Evolutionary conservation across 768 basidiomycete species (phyloP).

Genomic region (Hygrophoropsis aurantiaca): DNA sequence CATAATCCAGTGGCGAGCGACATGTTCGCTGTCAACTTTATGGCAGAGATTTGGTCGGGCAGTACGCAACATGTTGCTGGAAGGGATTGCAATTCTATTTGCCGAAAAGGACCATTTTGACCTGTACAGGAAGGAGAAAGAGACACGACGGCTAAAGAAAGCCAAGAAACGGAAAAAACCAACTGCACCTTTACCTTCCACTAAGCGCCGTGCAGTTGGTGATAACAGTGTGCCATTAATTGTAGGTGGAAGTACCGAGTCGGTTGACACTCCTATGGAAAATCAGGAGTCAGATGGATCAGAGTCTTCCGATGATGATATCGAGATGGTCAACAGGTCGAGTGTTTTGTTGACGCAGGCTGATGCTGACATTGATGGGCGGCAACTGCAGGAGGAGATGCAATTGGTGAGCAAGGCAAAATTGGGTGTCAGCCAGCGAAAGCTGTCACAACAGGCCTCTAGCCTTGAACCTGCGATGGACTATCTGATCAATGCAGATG

Average conservation of each 20-base stretch:
- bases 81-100: constrained; percentile 23
- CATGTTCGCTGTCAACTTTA: constrained; percentile 21
- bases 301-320: too few relatives aligned
- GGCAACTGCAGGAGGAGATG: constrained; percentile 1
- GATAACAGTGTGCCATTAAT: constrained; percentile 1
- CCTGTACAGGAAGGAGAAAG: too few relatives aligned
- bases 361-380: constrained; percentile 1
- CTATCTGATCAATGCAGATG: constrained; percentile 27
- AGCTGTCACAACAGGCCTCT: constrained; percentile 2
- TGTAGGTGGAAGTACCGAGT: too few relatives aligned
- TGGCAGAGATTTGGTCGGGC: constrained; percentile 36
- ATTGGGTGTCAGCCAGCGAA: constrained; percentile 1
- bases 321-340: too few relatives aligned
- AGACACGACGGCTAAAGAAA: background rate
- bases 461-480: constrained; percentile 20
- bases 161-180: too few relatives aligned
- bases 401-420: background rate
- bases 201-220: background rate
- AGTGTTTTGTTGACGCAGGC: too few relatives aligned
- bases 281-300: too few relatives aligned
- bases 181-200: background rate
- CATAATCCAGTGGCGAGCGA: constrained; percentile 33
- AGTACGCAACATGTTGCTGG: constrained; percentile 9
- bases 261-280: too few relatives aligned
- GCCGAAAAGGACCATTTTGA: constrained; percentile 28